These are phyloP conservation scores for Hemisphaericaspora lyxosophila DNA, from an alignment of 1,139 yeast species.

Conservation along the genomic window DNA sequence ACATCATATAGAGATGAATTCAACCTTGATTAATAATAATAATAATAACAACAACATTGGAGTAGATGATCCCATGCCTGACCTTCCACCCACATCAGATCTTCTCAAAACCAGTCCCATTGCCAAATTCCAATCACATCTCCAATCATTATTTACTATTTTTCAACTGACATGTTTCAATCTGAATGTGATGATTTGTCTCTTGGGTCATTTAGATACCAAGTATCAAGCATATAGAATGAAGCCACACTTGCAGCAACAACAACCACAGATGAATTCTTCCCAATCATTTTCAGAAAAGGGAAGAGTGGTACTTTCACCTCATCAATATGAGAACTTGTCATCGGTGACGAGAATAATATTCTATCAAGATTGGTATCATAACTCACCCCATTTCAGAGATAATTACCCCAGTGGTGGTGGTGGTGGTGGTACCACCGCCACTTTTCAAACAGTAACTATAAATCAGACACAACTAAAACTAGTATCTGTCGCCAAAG, in stretches of 20 bases:
- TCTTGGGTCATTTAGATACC: slow-evolving; percentile 35
- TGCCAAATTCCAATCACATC: slow-evolving; percentile 33
- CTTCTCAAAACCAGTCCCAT: slow-evolving; percentile 33
- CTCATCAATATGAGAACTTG: slow-evolving; percentile 11
- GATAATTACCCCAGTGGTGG: slow-evolving; percentile 11
- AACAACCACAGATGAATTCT: slow-evolving; percentile 3
- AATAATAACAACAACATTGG: neutral
- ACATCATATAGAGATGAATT: slow-evolving; percentile 31
- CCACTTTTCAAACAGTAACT: no score
- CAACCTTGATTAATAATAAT: slow-evolving; percentile 19
- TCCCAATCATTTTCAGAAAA: slow-evolving; percentile 9
- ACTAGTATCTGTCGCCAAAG: slow-evolving; percentile 25
- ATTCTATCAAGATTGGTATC: slow-evolving; percentile 42
- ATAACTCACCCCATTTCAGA: slow-evolving; percentile 25
- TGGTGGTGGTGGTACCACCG: no score
- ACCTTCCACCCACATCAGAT: slow-evolving; percentile 33
- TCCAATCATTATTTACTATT: slow-evolving; percentile 25
- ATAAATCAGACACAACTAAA: slow-evolving; percentile 15
- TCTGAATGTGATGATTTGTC: slow-evolving; percentile 26
- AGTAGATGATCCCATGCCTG: slow-evolving; percentile 22
- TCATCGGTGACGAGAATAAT: slow-evolving; percentile 25
- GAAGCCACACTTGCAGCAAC: slow-evolving; percentile 1
- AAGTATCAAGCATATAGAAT: slow-evolving; percentile 19
- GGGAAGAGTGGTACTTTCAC: slow-evolving; percentile 23
- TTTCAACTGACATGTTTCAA: slow-evolving; percentile 26